phyloP scores from a whole-genome alignment of 1,284 basidiomycete species.

The Malassezia obtusa region DNA sequence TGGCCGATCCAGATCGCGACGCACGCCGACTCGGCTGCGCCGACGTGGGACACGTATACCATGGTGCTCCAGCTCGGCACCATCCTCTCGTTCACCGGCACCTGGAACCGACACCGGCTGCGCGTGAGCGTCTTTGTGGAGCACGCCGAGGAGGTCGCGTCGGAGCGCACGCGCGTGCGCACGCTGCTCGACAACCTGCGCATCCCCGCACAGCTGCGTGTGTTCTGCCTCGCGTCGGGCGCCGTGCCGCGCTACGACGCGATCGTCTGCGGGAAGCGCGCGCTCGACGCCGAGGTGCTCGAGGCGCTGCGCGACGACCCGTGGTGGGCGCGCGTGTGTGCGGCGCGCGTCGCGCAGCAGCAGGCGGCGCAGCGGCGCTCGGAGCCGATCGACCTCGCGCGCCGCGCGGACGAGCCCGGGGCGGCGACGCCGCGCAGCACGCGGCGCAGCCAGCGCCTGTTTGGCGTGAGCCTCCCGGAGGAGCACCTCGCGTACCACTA shows the following conservation, averaged over 20 bases:
- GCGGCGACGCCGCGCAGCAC: constrained; percentile 4
- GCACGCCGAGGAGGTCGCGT: constrained; percentile 32
- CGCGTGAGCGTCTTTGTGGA: constrained; percentile 47
- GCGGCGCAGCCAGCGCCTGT: constrained; percentile 23
- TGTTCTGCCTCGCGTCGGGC: constrained; percentile 36
- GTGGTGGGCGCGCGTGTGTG: constrained; percentile 43
- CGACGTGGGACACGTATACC: constrained; percentile 46
- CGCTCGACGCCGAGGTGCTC: constrained; percentile 23
- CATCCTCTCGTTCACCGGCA: constrained; percentile 42
- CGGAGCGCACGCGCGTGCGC: constrained; percentile 36
- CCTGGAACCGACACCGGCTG: constrained; percentile 43
- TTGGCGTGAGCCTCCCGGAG: constrained; percentile 37
- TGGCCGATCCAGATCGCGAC: constrained; percentile 47
- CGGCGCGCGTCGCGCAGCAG: constrained; percentile 35
- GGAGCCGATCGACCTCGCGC: constrained; percentile 15
- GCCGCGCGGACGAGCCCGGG: neutral
- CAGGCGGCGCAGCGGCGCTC: constrained; percentile 27
- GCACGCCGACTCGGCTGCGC: constrained; percentile 28
- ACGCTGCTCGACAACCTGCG: constrained; percentile 44
- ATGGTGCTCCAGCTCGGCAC: constrained; percentile 48
- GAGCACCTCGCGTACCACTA: constrained; percentile 44
- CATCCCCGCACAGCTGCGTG: constrained; percentile 41
- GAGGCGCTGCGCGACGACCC: constrained; percentile 35
- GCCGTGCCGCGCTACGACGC: constrained; percentile 37
- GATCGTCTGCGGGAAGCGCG: constrained; percentile 35